Evolutionary conservation across 345 rosid genomes (phyloP).

Genomic region (Microcos paniculata): DNA sequence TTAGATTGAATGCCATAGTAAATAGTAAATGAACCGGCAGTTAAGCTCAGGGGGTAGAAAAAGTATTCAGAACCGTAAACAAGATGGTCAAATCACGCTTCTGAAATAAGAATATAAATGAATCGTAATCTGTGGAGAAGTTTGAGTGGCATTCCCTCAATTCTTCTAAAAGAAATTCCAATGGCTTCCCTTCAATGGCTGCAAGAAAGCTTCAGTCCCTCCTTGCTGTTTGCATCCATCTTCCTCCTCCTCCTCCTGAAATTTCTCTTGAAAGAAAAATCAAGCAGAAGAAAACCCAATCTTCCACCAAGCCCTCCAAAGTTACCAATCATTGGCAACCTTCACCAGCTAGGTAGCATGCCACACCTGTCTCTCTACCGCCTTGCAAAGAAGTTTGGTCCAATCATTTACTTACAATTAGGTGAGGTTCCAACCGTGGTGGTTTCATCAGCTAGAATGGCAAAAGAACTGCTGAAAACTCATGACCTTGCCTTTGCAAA

Average conservation of each 20-base stretch:
- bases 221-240: conserved; percentile 24
- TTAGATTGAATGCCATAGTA: no score
- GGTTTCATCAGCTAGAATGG: conserved; percentile 43
- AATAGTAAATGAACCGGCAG: no score
- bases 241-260: conserved; percentile 16
- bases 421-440: conserved; percentile 49
- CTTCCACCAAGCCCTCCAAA: conserved; percentile 47
- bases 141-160: neutral
- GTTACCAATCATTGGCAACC: conserved; percentile 51
- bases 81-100: neutral
- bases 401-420: conserved; percentile 40
- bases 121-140: neutral
- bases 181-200: conserved; percentile 39
- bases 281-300: conserved; percentile 24
- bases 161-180: neutral
- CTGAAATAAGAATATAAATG: neutral
- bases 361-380: conserved; percentile 38
- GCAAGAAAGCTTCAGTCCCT: conserved; percentile 1
- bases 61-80: neutral
- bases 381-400: conserved; percentile 35
- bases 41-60: no score
- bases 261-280: conserved; percentile 18
- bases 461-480: conserved; percentile 38
- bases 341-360: conserved; percentile 38
- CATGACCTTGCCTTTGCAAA: conserved; percentile 41